Evolutionary conservation across 768 basidiomycete genomes (phyloP).

Genomic region (Auricularia sp.): DNA sequence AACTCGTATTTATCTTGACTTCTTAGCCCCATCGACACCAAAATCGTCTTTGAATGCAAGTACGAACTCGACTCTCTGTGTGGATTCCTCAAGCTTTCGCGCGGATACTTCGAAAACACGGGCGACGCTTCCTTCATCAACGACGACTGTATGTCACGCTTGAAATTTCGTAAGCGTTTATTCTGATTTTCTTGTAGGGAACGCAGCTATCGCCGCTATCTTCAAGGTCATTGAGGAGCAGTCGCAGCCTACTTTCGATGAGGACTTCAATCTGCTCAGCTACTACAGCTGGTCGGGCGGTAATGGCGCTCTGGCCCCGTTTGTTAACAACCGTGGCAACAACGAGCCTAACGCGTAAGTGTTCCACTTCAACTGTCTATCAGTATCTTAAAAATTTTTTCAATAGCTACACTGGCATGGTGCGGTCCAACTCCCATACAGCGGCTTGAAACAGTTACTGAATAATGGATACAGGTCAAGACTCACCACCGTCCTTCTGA

Average conservation of each 20-base stretch:
- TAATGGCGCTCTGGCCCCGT: constrained; percentile 48
- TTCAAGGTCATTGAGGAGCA: constrained; percentile 72
- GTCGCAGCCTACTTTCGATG: constrained; percentile 56
- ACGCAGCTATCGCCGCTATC: constrained; percentile 54
- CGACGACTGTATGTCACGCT: constrained; percentile 40
- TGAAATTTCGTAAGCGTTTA: neutral
- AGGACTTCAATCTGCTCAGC: constrained; percentile 60
- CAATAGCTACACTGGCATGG: constrained; percentile 47
- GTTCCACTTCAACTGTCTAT: neutral
- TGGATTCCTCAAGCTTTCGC: constrained; percentile 67
- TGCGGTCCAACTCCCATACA: no score
- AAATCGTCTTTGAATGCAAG: constrained; percentile 78
- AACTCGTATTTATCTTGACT: neutral
- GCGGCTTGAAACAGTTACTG: no score
- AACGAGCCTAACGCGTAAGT: constrained; percentile 54
- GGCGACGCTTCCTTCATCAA: constrained; percentile 65
- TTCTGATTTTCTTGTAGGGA: constrained; percentile 35
- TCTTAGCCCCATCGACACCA: constrained; percentile 52
- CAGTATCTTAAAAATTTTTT: neutral
- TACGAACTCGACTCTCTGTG: constrained; percentile 75
- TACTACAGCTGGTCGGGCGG: constrained; percentile 79
- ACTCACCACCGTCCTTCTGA: constrained; percentile 72
- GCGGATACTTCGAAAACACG: constrained; percentile 62
- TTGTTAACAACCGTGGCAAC: constrained; percentile 57
- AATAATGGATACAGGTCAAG: constrained; percentile 27